These are phyloP conservation scores for Fusarium setosum DNA, from an alignment of 2,329 filamentous ascomycete species.

Conservation along the genomic window DNA sequence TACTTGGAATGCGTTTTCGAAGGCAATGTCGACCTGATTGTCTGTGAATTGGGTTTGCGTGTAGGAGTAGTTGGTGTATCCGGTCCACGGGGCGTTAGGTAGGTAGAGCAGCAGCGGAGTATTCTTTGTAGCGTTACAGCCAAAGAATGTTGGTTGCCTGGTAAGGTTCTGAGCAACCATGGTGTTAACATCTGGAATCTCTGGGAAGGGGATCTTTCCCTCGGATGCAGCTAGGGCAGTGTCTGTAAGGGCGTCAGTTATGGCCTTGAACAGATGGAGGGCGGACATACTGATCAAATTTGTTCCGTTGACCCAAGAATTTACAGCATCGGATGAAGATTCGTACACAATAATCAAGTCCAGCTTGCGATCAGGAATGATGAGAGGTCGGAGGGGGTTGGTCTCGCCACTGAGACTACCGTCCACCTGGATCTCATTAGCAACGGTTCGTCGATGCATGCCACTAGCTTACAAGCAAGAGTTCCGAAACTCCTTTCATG, in stretches of 20 bases:
- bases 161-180: constrained; percentile 41
- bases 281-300: constrained; percentile 37
- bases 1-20: constrained; percentile 78
- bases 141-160: constrained; percentile 44
- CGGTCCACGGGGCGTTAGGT: constrained; percentile 45
- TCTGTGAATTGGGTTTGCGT: constrained; percentile 37
- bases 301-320: constrained; percentile 44
- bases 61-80: constrained; percentile 43
- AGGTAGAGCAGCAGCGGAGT: constrained; percentile 44
- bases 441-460: accelerated
- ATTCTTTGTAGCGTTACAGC: constrained; percentile 35
- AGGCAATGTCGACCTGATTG: constrained; percentile 35
- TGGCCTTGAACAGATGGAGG: accelerated
- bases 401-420: constrained; percentile 46
- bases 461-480: constrained; percentile 35
- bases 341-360: constrained; percentile 49
- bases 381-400: constrained; percentile 43
- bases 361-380: constrained; percentile 42
- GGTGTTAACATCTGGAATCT: constrained; percentile 42
- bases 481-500: constrained; percentile 40
- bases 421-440: constrained; percentile 37
- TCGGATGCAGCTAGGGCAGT: constrained; percentile 32
- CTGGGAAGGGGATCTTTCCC: constrained; percentile 43
- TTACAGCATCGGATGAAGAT: constrained; percentile 38
- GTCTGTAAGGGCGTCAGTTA: constrained; percentile 2